Evolutionary conservation across 176 grass and related monocot genomes (phyloP).

Genomic region (Triticum dicoccoides): DNA sequence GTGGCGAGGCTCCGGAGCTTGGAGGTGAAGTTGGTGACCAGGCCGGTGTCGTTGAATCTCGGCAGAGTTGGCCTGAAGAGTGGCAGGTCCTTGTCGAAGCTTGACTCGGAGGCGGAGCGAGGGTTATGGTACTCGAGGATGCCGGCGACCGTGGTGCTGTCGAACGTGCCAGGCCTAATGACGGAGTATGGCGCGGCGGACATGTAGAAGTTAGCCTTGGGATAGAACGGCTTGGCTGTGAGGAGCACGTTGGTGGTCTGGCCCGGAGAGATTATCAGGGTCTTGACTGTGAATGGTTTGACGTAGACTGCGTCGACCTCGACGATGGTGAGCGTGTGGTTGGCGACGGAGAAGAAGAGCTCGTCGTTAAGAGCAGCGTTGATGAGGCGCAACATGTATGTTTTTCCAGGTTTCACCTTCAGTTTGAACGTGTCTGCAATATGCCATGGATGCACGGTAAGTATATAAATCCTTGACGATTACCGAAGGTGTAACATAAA

Average conservation of each 20-base stretch:
- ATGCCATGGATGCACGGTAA: background rate
- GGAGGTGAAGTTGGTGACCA: conserved; percentile 2
- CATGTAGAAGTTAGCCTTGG: conserved; percentile 26
- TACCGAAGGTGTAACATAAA: too few relatives aligned
- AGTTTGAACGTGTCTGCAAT: too few relatives aligned
- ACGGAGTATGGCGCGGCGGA: background rate
- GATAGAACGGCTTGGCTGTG: background rate
- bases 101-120: background rate
- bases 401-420: too few relatives aligned
- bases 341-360: too few relatives aligned
- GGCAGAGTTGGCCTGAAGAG: background rate
- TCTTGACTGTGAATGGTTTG: too few relatives aligned
- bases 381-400: too few relatives aligned
- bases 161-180: background rate
- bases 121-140: conserved; percentile 14
- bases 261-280: too few relatives aligned
- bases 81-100: background rate
- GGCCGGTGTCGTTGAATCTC: background rate
- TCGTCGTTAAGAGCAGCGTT: too few relatives aligned
- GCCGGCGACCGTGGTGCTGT: background rate
- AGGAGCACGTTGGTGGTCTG: conserved; percentile 7
- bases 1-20: conserved; percentile 10
- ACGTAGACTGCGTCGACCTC: too few relatives aligned
- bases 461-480: too few relatives aligned
- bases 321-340: too few relatives aligned